Evolutionary conservation across 441 rosid species (phyloP), one percentile per base, ranked within the genome.

Genomic region (Kokia cookei): DNA sequence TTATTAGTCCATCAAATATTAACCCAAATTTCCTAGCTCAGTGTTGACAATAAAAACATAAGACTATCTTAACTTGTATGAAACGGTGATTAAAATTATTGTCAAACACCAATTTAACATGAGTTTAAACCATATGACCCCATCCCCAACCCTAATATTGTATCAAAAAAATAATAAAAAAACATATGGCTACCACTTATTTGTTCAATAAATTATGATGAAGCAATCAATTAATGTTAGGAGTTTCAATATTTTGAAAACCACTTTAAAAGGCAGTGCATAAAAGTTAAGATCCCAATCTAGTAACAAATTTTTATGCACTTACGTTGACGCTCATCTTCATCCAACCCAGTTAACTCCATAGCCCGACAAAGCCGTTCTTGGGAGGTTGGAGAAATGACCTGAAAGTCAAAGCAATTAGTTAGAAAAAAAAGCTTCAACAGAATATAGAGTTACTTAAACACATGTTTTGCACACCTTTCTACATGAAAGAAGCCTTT

Each of bases 341-440:
- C 87, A 22, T 79, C 82, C 48, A 84, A 72, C 71, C 80, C 85
- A 1, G 75, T 54, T 29, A 82, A 81, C 65, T 87, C 87, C 93
- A 91, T 80, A 75, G 92, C 90, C 77, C 87, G 82, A 66, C 90
- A 69, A 65, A 95, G 88, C 79, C 81, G 83, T 68, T 87, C 87
- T 84, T 85, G 99, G 58, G 93, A 87, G 65, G 80, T 78, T 37
- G 98, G 97, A 77, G 99, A 95, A 75, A 95, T 89, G 73, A 74
- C 84, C 99, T 93, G 96, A 75, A 82, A 83, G 69, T 19, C 48
- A 62, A 77, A 76, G 35, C 35, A 78, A 10, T 43, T 32, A 35
- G 68, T 84, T 61, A 81, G 74, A 66, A 79, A 72, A 54, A 73
- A 58, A 4, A 32, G 37, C 37, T 66, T 71, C 12, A 32, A 55